These are phyloP conservation scores for Neurospora africana DNA, from an alignment of 495 filamentous ascomycete species.

Conservation along the genomic window DNA sequence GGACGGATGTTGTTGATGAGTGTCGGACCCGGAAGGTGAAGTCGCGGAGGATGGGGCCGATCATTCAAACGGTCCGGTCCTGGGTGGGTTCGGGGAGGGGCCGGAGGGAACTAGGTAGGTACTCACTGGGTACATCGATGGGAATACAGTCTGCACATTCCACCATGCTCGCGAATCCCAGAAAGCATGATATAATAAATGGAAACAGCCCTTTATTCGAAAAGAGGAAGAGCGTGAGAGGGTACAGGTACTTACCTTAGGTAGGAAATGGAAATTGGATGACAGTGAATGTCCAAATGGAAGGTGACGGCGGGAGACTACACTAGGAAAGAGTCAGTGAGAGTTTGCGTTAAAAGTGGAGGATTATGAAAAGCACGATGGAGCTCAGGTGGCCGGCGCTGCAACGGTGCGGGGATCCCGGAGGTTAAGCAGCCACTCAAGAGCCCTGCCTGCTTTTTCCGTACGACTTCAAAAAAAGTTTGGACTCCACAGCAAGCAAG, in stretches of 20 bases:
- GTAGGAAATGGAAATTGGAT: too few species aligned
- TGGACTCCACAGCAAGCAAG: constrained; percentile 1
- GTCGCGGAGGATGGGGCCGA: background rate
- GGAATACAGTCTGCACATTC: too few species aligned
- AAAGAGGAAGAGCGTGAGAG: too few species aligned
- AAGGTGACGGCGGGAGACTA: background rate
- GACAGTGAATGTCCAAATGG: background rate
- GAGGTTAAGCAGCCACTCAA: background rate
- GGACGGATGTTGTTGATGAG: background rate
- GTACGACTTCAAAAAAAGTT: constrained; percentile 4
- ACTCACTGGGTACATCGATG: too few species aligned
- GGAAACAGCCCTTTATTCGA: too few species aligned
- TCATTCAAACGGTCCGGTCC: background rate
- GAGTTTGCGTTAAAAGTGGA: background rate
- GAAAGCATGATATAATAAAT: too few species aligned
- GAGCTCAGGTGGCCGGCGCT: background rate
- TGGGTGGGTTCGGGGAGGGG: background rate
- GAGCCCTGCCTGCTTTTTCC: background rate
- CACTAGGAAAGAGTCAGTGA: background rate
- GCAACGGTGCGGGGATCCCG: background rate
- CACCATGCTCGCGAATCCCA: too few species aligned
- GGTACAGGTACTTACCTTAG: too few species aligned
- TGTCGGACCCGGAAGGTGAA: background rate
- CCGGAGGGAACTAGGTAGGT: too few species aligned
- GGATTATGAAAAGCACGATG: background rate